Evolutionary conservation across 371 early-diverging fungal genomes (phyloP), one percentile per base, ranked within the genome.

Genomic region (Entomophthora muscae): DNA sequence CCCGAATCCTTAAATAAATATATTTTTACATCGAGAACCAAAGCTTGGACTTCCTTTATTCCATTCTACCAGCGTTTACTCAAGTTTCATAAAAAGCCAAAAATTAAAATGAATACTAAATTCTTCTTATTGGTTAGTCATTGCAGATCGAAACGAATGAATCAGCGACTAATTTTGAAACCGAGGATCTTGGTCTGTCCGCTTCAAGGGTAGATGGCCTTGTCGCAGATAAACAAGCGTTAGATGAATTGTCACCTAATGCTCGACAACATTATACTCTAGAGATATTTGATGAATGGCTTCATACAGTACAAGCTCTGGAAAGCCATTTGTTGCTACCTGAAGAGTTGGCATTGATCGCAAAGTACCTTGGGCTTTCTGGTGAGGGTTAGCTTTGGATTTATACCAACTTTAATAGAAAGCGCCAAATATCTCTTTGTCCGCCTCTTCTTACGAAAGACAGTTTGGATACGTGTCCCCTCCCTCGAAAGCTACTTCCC

Each of bases 231-330:
- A 42, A 5, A 42, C 42, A 17, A 17, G 42, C 42, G 42, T 42
- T 42, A 17, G 42, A 42, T 42, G 17, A 42, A 17, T 17, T 42
- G 42, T 42, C 42, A 42, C 5, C 5, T 42, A 42, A 42, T 5
- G 42, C 5, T 42, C 42, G 42, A 17, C 42, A 17, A 17, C 42
- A 42, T 42, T 42, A 42, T 17, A 42, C 42, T 42, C 17, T 61
- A 33, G 33, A 64, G 22, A 54, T 58, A 22, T 56, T 64, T 30
- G 42, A 64, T 26, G 12, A 56, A 28, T 58, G 42, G 57, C 65
- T 64, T n/a, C 27, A 23, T 51, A 51, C 28, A 10, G 59, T 64
- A 1, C n/a, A 57, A 28, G 12, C 26, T 2, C 24, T 57, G 21
- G 65, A 64, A n/a, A 57, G 30, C n/a, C 30, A 32, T 52, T 33